phyloP scores from a whole-genome alignment of 345 rosid species.

The Euclidium syriacum region DNA sequence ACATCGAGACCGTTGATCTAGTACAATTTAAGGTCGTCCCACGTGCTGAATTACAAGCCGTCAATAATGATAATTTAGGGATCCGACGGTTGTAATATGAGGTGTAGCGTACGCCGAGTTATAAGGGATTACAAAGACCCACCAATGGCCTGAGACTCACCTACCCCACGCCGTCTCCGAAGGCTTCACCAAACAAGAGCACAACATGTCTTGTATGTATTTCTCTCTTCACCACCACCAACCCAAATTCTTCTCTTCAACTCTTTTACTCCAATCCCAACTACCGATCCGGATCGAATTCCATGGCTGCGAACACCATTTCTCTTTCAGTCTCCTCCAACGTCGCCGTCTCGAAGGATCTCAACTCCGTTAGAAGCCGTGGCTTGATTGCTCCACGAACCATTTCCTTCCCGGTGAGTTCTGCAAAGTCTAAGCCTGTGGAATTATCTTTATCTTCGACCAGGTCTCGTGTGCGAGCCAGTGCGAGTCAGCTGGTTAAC shows the following conservation, averaged over 20 bases:
- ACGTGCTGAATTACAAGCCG: not conserved
- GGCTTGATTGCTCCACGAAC: slow-evolving; percentile 28
- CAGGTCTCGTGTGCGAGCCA: slow-evolving; percentile 37
- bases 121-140: not conserved
- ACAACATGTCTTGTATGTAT: not conserved
- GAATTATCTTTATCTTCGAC: slow-evolving; percentile 21
- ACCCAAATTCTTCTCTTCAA: not conserved
- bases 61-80: not conserved
- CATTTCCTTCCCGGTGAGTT: slow-evolving; percentile 11
- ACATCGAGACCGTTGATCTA: not conserved
- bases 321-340: slow-evolving; percentile 42
- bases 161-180: slow-evolving; percentile 26
- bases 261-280: not conserved
- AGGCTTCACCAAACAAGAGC: slow-evolving; percentile 14
- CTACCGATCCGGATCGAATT: not conserved
- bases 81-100: not conserved
- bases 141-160: slow-evolving; percentile 14
- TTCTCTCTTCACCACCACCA: slow-evolving; percentile 6
- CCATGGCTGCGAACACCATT: slow-evolving; percentile 60
- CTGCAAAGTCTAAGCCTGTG: slow-evolving; percentile 23
- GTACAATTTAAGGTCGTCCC: not conserved
- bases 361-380: slow-evolving; percentile 31
- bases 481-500: slow-evolving; percentile 59
- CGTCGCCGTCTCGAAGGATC: slow-evolving; percentile 6
- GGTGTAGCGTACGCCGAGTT: not conserved